Evolutionary conservation across 345 rosid species (phyloP).

Genomic region (Adansonia digitata): DNA sequence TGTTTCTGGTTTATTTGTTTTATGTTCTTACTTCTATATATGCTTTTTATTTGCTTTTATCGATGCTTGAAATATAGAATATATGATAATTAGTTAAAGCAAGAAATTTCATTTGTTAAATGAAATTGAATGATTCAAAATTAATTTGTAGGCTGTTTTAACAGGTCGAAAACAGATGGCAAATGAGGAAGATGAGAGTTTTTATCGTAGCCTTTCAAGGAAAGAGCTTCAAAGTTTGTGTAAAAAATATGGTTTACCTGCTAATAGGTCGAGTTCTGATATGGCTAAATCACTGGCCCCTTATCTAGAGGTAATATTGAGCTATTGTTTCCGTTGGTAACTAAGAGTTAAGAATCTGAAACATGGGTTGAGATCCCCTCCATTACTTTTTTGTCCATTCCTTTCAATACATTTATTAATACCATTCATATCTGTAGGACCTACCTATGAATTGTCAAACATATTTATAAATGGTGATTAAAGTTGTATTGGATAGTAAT

Average conservation of each 20-base stretch:
- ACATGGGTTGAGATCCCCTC: too few relatives aligned
- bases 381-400: too few relatives aligned
- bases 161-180: conserved; percentile 40
- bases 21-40: background rate
- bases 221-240: conserved; percentile 75
- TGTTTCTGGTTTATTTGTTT: background rate
- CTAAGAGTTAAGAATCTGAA: background rate
- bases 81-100: background rate
- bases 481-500: too few relatives aligned
- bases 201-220: conserved; percentile 43
- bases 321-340: background rate
- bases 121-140: background rate
- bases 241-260: conserved; percentile 64
- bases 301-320: conserved; percentile 37
- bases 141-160: conserved; percentile 1
- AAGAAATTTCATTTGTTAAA: background rate
- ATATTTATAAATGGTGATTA: too few relatives aligned
- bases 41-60: background rate
- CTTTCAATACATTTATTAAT: too few relatives aligned
- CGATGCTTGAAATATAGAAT: background rate
- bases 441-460: too few relatives aligned
- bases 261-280: conserved; percentile 57
- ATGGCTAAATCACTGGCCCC: conserved; percentile 56
- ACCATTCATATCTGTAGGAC: too few relatives aligned
- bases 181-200: conserved; percentile 37